Conservation (phyloP, 1,284 basidiomycete genomes). For the Naganishia liquefaciens region DNA sequence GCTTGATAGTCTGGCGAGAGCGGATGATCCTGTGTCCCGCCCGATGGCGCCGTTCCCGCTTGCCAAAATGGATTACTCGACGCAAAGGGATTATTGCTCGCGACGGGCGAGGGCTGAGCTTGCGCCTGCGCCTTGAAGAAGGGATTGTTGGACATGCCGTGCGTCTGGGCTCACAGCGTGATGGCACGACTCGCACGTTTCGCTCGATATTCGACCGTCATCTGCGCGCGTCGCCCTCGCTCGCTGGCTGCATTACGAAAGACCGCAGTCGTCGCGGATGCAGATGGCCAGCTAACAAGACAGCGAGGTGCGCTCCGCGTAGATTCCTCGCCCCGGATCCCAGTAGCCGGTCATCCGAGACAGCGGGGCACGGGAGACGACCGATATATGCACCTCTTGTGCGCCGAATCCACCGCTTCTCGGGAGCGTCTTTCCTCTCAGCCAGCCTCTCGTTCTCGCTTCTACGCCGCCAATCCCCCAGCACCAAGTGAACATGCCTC, state of each 20-base stretch:
- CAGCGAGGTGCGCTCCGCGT: not conserved
- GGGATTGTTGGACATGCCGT: slow-evolving; percentile 24
- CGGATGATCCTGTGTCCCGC: not conserved
- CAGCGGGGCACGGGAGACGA: not conserved
- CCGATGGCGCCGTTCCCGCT: not conserved
- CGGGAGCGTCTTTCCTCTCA: no score
- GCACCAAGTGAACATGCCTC: not conserved
- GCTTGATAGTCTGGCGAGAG: slow-evolving; percentile 8
- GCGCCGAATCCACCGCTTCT: not conserved
- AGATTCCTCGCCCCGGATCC: not conserved
- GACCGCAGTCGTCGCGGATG: no score
- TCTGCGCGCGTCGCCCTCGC: not conserved
- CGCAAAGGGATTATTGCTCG: slow-evolving; percentile 23
- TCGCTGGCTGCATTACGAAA: not conserved
- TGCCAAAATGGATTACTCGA: slow-evolving; percentile 24
- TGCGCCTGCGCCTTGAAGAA: slow-evolving; percentile 20
- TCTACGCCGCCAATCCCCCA: not conserved
- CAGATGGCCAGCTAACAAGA: not conserved
- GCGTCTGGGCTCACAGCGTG: no score
- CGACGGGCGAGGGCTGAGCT: not conserved
- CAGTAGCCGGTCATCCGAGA: slow-evolving; percentile 8
- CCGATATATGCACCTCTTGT: not conserved
- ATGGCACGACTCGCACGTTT: not conserved
- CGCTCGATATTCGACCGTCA: not conserved
- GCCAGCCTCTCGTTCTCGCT: not conserved